Evolutionary conservation across 495 filamentous ascomycete species (phyloP).

Genomic region (Neurospora sublineolata): DNA sequence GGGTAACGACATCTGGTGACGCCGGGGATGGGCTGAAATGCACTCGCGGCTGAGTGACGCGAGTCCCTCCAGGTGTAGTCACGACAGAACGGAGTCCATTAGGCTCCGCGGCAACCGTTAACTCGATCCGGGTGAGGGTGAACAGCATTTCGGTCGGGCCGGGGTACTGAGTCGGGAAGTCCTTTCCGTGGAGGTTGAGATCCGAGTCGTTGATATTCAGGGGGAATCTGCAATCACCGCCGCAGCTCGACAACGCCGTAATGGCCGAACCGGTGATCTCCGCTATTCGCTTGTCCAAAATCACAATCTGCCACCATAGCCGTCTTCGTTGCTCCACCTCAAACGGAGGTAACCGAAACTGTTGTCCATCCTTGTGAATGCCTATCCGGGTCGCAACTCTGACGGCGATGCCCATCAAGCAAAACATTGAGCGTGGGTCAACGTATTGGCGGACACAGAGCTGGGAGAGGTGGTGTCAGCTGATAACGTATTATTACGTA

Average conservation of each 20-base stretch:
- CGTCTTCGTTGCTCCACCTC: conserved; percentile 57
- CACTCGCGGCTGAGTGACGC: conserved; percentile 20
- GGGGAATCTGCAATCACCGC: conserved; percentile 36
- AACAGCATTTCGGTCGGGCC: conserved; percentile 43
- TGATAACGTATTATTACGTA: neutral
- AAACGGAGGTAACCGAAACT: conserved; percentile 51
- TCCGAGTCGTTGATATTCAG: conserved; percentile 48
- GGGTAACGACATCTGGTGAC: conserved; percentile 30
- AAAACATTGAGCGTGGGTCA: conserved; percentile 37
- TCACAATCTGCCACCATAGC: conserved; percentile 61
- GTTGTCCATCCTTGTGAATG: conserved; percentile 52
- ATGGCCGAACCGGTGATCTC: conserved; percentile 56
- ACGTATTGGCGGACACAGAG: conserved; percentile 34
- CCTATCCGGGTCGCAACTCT: conserved; percentile 57
- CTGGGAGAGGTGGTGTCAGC: conserved; percentile 19
- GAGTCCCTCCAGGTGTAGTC: conserved; percentile 15
- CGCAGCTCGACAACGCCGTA: conserved; percentile 38
- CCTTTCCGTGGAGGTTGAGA: conserved; percentile 37
- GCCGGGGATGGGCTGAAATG: conserved; percentile 24
- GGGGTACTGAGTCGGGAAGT: conserved; percentile 27
- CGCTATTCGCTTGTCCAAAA: conserved; percentile 51
- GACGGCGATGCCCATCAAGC: conserved; percentile 53
- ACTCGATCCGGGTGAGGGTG: conserved; percentile 36
- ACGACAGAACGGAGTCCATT: conserved; percentile 8
- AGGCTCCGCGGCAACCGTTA: conserved; percentile 36